Base-by-base conservation (phyloP, 345 rosid genomes). In the Bruguiera sexangula region DNA sequence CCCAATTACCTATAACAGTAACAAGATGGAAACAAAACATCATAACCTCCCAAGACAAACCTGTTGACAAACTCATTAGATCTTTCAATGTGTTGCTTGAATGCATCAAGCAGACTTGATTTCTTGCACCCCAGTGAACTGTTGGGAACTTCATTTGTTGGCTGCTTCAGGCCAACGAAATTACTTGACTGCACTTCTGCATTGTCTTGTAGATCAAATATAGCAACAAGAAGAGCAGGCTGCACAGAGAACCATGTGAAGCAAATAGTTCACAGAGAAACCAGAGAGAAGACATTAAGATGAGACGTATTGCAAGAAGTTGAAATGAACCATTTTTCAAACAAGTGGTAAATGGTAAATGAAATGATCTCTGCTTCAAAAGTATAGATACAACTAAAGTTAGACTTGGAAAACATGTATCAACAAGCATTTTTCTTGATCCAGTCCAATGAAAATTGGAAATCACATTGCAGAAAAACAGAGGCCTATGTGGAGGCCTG, bases 181-280 rank as follows among this genome's bases (percentile, higher is more conserved):
- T 75, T 67, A 60, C 55, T 73, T 58, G 43, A 72, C 62, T 72
- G 81, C 68, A 75, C 66, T 52, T 79, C 83, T 46, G 68, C 43
- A 64, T 70, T 79, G 79, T 80, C 93, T 29, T 70, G 73, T 51
- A 70, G 63, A 34, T 81, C 77, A 58, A 88, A 76, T 59, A 95
- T 67, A 60, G 89, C 83, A 74, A 86, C 78, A 75, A 95, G 84
- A 78, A 92, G 87, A 65, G 96, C 83, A 74, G 96, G 97, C 99
- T 95, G 85, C 84, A 82, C 56, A 73, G 75, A 76, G 57, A 72
- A 65, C 63, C 48, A 62, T 39, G 18, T 13, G 50, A 63, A 69
- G 70, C 31, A 37, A 69, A 61, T 13, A 56, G 16, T 32, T 21
- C 21, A 46, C 27, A 30, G 56, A 51, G 11, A 60, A 57, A 21